Base-by-base conservation (phyloP, 345 rosid genomes). In the Laguncularia racemosa region DNA sequence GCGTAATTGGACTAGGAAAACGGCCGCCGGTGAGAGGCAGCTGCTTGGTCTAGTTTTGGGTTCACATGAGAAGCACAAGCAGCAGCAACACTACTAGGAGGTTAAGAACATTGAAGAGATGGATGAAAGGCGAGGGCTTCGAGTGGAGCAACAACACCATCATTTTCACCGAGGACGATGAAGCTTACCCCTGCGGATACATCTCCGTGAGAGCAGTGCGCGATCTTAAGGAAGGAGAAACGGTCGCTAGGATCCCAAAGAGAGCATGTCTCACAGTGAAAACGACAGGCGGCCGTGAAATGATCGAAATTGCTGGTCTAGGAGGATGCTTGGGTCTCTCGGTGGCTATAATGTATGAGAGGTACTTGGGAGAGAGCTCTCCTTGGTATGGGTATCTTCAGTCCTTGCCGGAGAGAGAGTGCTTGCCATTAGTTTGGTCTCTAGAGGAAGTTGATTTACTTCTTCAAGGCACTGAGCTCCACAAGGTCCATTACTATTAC, bases 351-450 rank as follows among this genome's bases (percentile, higher is more conserved):
- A 88, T 91, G 98, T 88, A 77, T 60, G 98, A 91, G 78, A 78
- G 48, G 69, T 79, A 90, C 82, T 74, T 88, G 47, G 85, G 78
- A 0, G 71, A 72, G 50, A 67, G 55, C 9, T 91, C 98, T 16
- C 84, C 82, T 8, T 91, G 98, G 98, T 78, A 84, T 55, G 81
- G 86, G 1, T 91, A 86, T 54, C 81, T 86, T 11, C 90, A 83
- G 76, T 72, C 86, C 62, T 73, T 91, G 60, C 96, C 96, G 47
- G 33, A 67, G 6, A 73, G 65, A 48, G 90, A 88, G 58, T 70
- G 64, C 62, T 57, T 91, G 71, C 95, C 96, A 14, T 66, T 81
- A 16, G 73, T 84, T 46, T 91, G 98, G 96, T 67, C 88, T 3
- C 48, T 66, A 57, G 64, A 58, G 20, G 87, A 88, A 23, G 57